Evolutionary conservation across 164 flowering plant species (phyloP), one percentile per base, ranked within the genome.

Genomic region (Malania oleifera): DNA sequence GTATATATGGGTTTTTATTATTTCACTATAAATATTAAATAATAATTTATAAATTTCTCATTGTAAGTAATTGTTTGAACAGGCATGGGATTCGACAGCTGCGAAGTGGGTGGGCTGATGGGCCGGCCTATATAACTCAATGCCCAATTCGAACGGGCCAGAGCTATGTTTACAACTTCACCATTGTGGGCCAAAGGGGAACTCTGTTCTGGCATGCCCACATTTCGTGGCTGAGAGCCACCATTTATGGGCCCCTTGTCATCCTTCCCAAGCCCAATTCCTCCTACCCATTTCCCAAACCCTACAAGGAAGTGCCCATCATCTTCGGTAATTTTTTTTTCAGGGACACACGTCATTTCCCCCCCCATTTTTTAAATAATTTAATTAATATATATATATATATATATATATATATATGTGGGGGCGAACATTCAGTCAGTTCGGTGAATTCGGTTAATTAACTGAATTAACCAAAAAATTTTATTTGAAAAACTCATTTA

Each of bases 121-220:
- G 85, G 24, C 85, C 82, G 1, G 66, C 77, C 1, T 80, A 80
- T 47, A 61, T 80, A 10, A 80, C 84, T 7, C 84, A 80, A 43
- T 80, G 85, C 56, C 85, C 82, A 12, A 80, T 81, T 43, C 85
- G 70, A 41, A 76, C 73, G 1, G 71, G 68, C 22, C 82, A 74
- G 45, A 60, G 55, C 35, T 78, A 70, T 52, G 77, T 74, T 8
- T 78, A 81, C 65, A 81, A 81, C 64, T 81, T 73, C 79, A 78
- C 82, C 39, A 66, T 76, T 54, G 55, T 39, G 19, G 82, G 82
- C 2, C 85, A 78, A 26, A 70, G 80, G 53, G 82, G 85, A 10
- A 78, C 85, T 7, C 75, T 76, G 2, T 72, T 67, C 41, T 80
- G 73, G 71, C 85, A 78, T 52, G 85, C 82, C 17, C 85, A 80